Percentiles rank a stretch among this genome's conserved stretches.
phyloP scores from a whole-genome alignment of 148 eudicot species.

The Camellia japonica region DNA sequence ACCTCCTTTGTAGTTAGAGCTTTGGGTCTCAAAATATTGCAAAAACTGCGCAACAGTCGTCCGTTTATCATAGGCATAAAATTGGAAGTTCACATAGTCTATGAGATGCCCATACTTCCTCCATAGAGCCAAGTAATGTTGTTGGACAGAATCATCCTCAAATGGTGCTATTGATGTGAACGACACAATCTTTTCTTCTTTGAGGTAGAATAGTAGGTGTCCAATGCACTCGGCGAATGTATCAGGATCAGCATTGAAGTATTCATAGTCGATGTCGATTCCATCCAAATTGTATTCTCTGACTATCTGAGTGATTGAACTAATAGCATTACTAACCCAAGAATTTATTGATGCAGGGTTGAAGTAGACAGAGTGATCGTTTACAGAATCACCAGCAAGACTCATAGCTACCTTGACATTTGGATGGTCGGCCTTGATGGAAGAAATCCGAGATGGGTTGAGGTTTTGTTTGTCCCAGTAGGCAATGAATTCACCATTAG shows the following conservation, averaged over 20 bases:
- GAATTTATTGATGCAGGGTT: slow-evolving; percentile 13
- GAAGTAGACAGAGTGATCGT: slow-evolving; percentile 14
- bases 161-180: slow-evolving; percentile 33
- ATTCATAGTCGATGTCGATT: slow-evolving; percentile 35
- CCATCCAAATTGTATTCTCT: slow-evolving; percentile 21
- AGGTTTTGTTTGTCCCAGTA: slow-evolving; percentile 30
- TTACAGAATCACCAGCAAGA: slow-evolving; percentile 21
- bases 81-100: slow-evolving; percentile 30
- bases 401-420: slow-evolving; percentile 33
- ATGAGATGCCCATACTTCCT: slow-evolving; percentile 32
- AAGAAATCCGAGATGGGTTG: slow-evolving; percentile 19
- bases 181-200: slow-evolving; percentile 21
- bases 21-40: slow-evolving; percentile 20
- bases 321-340: slow-evolving; percentile 26
- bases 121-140: slow-evolving; percentile 27
- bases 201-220: slow-evolving; percentile 16
- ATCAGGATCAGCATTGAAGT: slow-evolving; percentile 28
- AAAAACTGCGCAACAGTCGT: slow-evolving; percentile 20
- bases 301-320: slow-evolving; percentile 16
- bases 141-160: slow-evolving; percentile 17
- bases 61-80: slow-evolving; percentile 26
- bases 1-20: slow-evolving; percentile 22
- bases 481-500: slow-evolving; percentile 24
- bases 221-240: slow-evolving; percentile 30
- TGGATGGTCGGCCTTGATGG: slow-evolving; percentile 22